A percentile compares a stretch with the other conserved stretches of the same genome.
These are phyloP conservation scores for Lactarius hatsudake DNA, from an alignment of 768 basidiomycete genomes.

Conservation along the genomic window DNA sequence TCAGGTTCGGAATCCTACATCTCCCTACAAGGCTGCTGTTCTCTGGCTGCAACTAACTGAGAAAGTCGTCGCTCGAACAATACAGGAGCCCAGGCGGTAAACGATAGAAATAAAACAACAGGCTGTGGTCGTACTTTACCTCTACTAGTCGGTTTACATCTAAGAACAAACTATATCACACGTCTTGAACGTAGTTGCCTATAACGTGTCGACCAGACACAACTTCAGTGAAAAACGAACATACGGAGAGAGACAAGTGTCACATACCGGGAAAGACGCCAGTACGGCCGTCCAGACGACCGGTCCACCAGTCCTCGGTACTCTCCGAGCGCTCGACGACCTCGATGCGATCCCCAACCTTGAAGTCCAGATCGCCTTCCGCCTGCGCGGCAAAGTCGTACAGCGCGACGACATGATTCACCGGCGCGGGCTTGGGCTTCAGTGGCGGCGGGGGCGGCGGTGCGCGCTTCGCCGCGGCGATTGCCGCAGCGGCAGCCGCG, in stretches of 20 bases:
- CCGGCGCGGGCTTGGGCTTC: slow-evolving; percentile 71
- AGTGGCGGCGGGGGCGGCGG: slow-evolving; percentile 92
- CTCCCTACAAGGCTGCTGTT: not conserved
- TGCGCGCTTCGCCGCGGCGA: slow-evolving; percentile 60
- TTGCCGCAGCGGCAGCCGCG: slow-evolving; percentile 32
- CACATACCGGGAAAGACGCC: slow-evolving; percentile 86
- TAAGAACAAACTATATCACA: slow-evolving; percentile 28
- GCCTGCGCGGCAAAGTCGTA: slow-evolving; percentile 96
- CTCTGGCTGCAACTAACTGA: not conserved
- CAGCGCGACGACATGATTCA: slow-evolving; percentile 83
- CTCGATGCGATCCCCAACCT: slow-evolving; percentile 86
- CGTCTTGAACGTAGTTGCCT: slow-evolving; percentile 72
- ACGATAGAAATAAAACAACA: slow-evolving; percentile 4
- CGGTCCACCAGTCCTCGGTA: slow-evolving; percentile 98
- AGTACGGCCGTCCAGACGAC: slow-evolving; percentile 72
- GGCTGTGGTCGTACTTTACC: not conserved
- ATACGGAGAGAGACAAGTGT: not conserved
- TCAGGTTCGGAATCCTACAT: slow-evolving; percentile 15
- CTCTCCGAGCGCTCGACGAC: slow-evolving; percentile 78
- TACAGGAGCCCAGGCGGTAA: slow-evolving; percentile 3
- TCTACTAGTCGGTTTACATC: slow-evolving; percentile 3
- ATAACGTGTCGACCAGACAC: not conserved
- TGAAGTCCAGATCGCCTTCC: slow-evolving; percentile 90
- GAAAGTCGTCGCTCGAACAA: not conserved
- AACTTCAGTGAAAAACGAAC: not conserved